Evolutionary conservation across 495 filamentous ascomycete species (phyloP).

Genomic region (Penicillium cinerascens): DNA sequence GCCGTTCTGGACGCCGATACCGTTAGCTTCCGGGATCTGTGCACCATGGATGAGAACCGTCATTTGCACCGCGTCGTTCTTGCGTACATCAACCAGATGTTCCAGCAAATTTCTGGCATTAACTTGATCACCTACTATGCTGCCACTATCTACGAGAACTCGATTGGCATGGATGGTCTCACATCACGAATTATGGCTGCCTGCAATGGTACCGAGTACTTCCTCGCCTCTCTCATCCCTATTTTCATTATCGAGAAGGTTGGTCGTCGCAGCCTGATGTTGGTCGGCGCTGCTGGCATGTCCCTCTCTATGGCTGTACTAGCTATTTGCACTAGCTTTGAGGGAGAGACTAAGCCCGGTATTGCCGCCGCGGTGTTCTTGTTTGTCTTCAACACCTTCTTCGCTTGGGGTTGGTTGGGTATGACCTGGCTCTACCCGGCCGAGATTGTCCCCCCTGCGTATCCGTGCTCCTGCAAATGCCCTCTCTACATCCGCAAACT

Average conservation of each 20-base stretch:
- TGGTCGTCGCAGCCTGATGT: not conserved
- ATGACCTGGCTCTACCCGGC: slow-evolving; percentile 62
- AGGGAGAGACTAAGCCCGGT: not conserved
- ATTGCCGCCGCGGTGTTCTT: slow-evolving; percentile 16
- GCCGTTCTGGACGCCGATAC: slow-evolving; percentile 67
- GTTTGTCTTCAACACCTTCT: too few relatives aligned
- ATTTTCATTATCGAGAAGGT: not conserved
- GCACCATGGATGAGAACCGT: slow-evolving; percentile 68
- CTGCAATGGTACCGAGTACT: slow-evolving; percentile 36
- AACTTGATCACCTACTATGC: slow-evolving; percentile 8
- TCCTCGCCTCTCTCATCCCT: not conserved
- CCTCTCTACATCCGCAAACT: slow-evolving; percentile 55
- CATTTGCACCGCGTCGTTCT: slow-evolving; percentile 70
- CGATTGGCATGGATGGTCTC: not conserved
- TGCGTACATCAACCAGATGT: slow-evolving; percentile 23
- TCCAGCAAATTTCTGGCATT: not conserved
- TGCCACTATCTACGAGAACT: slow-evolving; percentile 4
- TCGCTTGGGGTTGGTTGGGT: slow-evolving; percentile 25
- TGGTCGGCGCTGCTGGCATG: slow-evolving; percentile 21
- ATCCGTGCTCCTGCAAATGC: slow-evolving; percentile 49
- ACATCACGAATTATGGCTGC: not conserved
- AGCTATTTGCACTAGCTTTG: slow-evolving; percentile 9
- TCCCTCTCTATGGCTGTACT: too few relatives aligned
- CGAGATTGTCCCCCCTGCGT: too few relatives aligned
- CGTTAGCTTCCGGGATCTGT: slow-evolving; percentile 61